These are phyloP conservation scores for Fusarium sp. DNA, from an alignment of 2,329 filamentous ascomycete species.

Conservation along the genomic window DNA sequence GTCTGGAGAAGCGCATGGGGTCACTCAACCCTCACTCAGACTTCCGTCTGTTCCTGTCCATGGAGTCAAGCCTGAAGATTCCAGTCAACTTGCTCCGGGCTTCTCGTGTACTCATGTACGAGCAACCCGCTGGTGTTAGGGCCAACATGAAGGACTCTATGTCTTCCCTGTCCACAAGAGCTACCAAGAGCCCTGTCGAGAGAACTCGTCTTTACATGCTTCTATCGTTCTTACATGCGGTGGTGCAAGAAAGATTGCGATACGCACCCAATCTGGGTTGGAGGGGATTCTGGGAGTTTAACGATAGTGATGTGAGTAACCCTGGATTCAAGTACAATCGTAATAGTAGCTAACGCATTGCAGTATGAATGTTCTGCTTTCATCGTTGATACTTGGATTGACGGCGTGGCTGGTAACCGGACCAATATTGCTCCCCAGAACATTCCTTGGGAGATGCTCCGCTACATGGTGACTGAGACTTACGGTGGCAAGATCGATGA, in stretches of 20 bases:
- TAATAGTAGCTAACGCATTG: neutral
- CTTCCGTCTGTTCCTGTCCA: slow-evolving; percentile 95
- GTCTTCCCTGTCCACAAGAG: slow-evolving; percentile 79
- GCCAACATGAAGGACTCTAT: slow-evolving; percentile 99
- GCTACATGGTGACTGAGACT: slow-evolving; percentile 88
- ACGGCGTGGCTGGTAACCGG: slow-evolving; percentile 80
- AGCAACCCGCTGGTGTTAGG: slow-evolving; percentile 94
- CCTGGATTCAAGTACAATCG: neutral
- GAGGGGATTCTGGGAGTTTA: slow-evolving; percentile 99
- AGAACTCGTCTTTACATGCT: slow-evolving; percentile 89
- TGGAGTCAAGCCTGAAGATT: slow-evolving; percentile 97
- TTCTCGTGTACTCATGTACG: slow-evolving; percentile 94
- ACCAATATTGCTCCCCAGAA: slow-evolving; percentile 94
- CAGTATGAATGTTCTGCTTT: slow-evolving; percentile 97
- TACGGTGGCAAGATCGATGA: slow-evolving; percentile 99
- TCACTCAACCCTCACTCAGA: slow-evolving; percentile 92
- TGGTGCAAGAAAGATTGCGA: slow-evolving; percentile 91
- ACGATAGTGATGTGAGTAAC: slow-evolving; percentile 91
- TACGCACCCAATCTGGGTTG: slow-evolving; percentile 95
- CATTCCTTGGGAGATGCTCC: slow-evolving; percentile 96
- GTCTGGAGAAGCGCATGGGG: slow-evolving; percentile 95
- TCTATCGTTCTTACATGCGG: slow-evolving; percentile 92
- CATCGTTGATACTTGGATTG: slow-evolving; percentile 95
- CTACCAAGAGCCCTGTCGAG: slow-evolving; percentile 86
- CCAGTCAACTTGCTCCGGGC: slow-evolving; percentile 94